Evolutionary conservation across 2,329 filamentous ascomycete genomes (phyloP).

Genomic region (Didymella arachidicola): DNA sequence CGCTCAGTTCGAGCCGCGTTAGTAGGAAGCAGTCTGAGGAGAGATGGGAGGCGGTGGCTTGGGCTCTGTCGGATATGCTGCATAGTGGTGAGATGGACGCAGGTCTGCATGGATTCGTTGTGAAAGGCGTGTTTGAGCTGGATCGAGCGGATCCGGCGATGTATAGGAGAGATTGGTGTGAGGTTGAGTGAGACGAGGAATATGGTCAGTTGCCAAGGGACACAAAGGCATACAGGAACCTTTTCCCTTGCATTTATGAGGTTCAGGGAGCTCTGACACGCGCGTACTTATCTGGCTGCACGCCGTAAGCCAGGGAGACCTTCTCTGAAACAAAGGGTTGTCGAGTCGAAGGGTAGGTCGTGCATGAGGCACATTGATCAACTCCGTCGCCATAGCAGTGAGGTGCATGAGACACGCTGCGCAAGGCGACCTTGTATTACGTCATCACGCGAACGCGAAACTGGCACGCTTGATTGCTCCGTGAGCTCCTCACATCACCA

Average conservation of each 20-base stretch:
- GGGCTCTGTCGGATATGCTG: background rate
- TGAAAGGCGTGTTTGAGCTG: background rate
- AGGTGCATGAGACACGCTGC: background rate
- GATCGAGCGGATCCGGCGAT: background rate
- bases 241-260: background rate
- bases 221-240: background rate
- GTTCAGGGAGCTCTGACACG: background rate
- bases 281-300: background rate
- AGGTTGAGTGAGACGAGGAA: background rate
- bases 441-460: conserved; percentile 14
- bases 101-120: background rate
- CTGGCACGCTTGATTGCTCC: conserved; percentile 1
- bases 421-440: background rate
- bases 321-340: background rate
- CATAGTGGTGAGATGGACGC: background rate
- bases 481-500: background rate
- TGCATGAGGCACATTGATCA: background rate
- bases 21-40: background rate
- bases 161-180: background rate
- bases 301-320: background rate
- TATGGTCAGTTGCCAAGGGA: background rate
- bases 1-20: background rate
- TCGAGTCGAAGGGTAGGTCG: background rate
- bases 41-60: background rate
- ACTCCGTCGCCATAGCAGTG: background rate